Evolutionary conservation across 352 stramenopile genomes (phyloP).

Genomic region (Aphanomyces euteiches): DNA sequence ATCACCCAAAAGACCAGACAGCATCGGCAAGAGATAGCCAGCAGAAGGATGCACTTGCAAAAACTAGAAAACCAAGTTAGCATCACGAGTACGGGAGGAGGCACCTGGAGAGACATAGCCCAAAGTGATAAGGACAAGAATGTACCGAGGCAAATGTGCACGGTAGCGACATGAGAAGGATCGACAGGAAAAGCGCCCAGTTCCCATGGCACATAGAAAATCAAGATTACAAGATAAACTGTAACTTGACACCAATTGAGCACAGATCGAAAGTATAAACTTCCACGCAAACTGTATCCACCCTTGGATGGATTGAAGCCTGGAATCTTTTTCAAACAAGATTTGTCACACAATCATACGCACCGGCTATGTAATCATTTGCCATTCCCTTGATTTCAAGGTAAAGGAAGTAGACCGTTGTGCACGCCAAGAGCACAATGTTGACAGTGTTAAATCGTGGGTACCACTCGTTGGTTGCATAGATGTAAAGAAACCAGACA

Average conservation of each 20-base stretch:
- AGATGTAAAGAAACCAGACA: not conserved
- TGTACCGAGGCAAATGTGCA: slow-evolving; percentile 11
- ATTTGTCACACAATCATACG: not conserved
- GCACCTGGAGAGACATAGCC: slow-evolving; percentile 16
- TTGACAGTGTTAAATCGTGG: not conserved
- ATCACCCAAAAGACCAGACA: slow-evolving; percentile 12
- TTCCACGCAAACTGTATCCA: too few species aligned
- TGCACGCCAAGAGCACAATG: not conserved
- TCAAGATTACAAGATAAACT: slow-evolving; percentile 11
- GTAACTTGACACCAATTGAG: slow-evolving; percentile 14
- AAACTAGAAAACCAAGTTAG: slow-evolving; percentile 3
- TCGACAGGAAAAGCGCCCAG: not conserved
- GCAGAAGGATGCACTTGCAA: slow-evolving; percentile 24
- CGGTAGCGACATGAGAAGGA: not conserved
- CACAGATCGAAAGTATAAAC: slow-evolving; percentile 6
- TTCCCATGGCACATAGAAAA: slow-evolving; percentile 20
- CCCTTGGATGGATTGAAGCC: too few species aligned
- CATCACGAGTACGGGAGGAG: not conserved
- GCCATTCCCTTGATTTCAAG: not conserved
- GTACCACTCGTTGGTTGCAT: not conserved
- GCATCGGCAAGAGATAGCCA: slow-evolving; percentile 17
- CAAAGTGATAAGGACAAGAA: slow-evolving; percentile 16
- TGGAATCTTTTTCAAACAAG: too few species aligned
- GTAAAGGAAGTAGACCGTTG: not conserved
- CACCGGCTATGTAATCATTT: not conserved